Evolutionary conservation across 139 green algal species (phyloP).

Genomic region (Asterochloris erici): DNA sequence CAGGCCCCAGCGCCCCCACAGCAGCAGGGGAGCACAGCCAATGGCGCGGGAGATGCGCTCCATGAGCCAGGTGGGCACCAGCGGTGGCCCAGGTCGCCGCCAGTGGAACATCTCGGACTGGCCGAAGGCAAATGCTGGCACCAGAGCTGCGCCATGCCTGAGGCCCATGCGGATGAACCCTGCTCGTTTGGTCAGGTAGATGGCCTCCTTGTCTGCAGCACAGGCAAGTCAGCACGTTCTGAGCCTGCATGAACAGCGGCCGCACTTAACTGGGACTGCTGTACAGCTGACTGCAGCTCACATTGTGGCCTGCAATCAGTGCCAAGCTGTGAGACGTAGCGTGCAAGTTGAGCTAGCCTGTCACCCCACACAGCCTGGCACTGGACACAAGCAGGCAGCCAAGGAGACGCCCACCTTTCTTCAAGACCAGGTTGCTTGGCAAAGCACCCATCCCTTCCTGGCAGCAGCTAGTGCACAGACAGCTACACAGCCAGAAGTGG

Average conservation of each 20-base stretch:
- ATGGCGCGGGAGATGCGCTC: slow-evolving; percentile 1
- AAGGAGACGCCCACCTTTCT: too few species aligned
- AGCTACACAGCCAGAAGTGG: too few species aligned
- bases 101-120: slow-evolving; percentile 71
- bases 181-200: slow-evolving; percentile 57
- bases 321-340: too few species aligned
- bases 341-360: too few species aligned
- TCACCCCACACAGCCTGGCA: too few species aligned
- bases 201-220: slow-evolving; percentile 44
- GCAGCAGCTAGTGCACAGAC: too few species aligned
- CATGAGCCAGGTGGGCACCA: slow-evolving; percentile 21
- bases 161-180: slow-evolving; percentile 81
- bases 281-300: too few species aligned
- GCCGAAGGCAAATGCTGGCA: slow-evolving; percentile 88
- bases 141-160: slow-evolving; percentile 52
- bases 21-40: slow-evolving; percentile 47
- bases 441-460: too few species aligned
- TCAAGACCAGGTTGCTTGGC: too few species aligned
- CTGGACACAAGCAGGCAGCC: too few species aligned
- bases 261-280: too few species aligned
- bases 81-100: slow-evolving; percentile 38
- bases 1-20: slow-evolving; percentile 48
- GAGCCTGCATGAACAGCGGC: neutral
- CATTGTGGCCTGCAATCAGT: too few species aligned
- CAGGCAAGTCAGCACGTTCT: neutral